phyloP scores from a whole-genome alignment of 225 moss, liverwort and hornwort genomes.

The Sphagnum tenellum region DNA sequence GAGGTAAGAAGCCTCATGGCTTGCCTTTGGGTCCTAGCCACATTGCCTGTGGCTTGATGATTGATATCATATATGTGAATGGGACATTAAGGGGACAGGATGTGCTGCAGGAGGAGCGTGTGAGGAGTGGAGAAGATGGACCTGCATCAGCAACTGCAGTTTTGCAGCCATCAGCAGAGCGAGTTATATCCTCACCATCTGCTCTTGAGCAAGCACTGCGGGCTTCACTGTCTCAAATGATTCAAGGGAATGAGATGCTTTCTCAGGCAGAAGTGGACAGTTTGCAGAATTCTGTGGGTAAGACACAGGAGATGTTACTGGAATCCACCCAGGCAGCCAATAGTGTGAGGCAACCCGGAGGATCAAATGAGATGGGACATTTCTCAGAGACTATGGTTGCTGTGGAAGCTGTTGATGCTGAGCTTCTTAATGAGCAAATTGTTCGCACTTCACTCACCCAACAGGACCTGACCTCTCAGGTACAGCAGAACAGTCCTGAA shows the following conservation, averaged over 20 bases:
- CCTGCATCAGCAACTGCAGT: constrained; percentile 61
- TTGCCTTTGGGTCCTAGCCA: neutral
- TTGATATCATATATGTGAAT: neutral
- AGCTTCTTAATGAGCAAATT: constrained; percentile 39
- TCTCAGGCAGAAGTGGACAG: constrained; percentile 14
- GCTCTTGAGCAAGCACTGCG: constrained; percentile 76
- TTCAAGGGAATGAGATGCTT: constrained; percentile 34
- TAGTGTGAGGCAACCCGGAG: constrained; percentile 15
- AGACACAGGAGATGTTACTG: constrained; percentile 37
- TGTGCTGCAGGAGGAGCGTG: constrained; percentile 66
- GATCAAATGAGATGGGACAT: constrained; percentile 15
- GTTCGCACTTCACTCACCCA: constrained; percentile 31
- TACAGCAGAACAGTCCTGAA: neutral
- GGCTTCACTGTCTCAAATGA: constrained; percentile 56
- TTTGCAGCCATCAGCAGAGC: constrained; percentile 44
- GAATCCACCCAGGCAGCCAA: constrained; percentile 61
- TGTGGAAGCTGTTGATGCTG: constrained; percentile 16
- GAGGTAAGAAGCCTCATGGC: constrained; percentile 40
- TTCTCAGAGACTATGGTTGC: neutral
- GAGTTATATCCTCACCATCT: constrained; percentile 37
- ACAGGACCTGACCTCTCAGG: constrained; percentile 29
- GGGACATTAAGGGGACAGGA: too few relatives aligned
- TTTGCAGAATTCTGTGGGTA: constrained; percentile 20
- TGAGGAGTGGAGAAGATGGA: constrained; percentile 75
- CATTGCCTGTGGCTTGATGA: neutral